Evolutionary conservation across 371 early-diverging fungal species (phyloP).

Genomic region (Mortierella sp.): DNA sequence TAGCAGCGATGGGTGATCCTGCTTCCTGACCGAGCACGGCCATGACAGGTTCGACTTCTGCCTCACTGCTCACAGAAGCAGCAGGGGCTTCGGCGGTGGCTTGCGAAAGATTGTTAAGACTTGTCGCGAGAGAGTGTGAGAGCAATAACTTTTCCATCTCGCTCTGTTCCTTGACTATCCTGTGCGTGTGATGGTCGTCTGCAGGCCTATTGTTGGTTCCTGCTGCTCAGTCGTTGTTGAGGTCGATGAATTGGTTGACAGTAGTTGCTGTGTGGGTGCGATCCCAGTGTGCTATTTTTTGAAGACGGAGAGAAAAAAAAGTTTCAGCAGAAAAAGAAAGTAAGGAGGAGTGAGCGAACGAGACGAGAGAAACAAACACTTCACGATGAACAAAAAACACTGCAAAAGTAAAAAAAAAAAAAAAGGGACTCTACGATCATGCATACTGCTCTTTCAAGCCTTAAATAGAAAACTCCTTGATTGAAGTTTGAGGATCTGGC

Average conservation of each 20-base stretch:
- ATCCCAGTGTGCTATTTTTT: conserved; percentile 42
- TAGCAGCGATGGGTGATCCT: too few species aligned
- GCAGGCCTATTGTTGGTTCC: neutral
- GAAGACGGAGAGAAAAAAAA: neutral
- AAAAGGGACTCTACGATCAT: conserved; percentile 35
- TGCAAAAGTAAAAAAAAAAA: neutral
- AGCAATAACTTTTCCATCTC: neutral
- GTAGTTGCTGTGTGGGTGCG: neutral
- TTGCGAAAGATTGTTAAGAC: neutral
- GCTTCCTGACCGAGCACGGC: neutral
- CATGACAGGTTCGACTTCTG: neutral
- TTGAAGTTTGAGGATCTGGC: conserved; percentile 18
- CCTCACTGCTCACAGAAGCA: neutral
- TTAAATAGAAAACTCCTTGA: conserved; percentile 32
- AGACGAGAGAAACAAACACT: neutral
- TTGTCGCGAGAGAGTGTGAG: neutral
- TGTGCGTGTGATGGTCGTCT: neutral
- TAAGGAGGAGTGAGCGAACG: neutral
- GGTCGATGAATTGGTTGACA: neutral
- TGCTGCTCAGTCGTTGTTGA: neutral
- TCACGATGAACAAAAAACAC: neutral
- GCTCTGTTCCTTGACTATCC: neutral
- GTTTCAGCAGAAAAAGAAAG: too few species aligned
- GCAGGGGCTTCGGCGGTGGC: neutral
- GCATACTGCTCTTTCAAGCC: conserved; percentile 39